Base-by-base conservation (phyloP, 2,329 filamentous ascomycete genomes). In the Verticillium dahliae region DNA sequence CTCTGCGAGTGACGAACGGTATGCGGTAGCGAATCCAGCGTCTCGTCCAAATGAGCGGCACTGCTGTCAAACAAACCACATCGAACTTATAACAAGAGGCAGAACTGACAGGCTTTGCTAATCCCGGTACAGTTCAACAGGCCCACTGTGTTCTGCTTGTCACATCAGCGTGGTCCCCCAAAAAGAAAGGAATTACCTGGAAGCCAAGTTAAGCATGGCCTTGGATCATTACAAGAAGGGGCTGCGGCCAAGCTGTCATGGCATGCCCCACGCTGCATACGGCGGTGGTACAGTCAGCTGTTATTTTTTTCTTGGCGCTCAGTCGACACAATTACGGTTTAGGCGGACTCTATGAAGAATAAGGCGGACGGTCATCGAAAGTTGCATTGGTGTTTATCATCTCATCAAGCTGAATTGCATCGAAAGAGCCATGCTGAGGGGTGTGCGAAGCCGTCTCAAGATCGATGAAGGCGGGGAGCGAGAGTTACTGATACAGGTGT, bases 401-500 rank as follows among this genome's bases (percentile, higher is more conserved):
- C 62, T 63, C 63, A 66, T 64, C 63, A 63, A 65, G 65, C 59
- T 64, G 63, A 60, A 58, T 62, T 52, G 39, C 45, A 52, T 52
- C 45, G 45, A 52, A 52, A 61, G 58, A 62, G 61, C 61, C 61
- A 63, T 65, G 62, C 50, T 61, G 64, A 50, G 11, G 41, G 59
- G 62, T 62, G 61, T 52, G 62, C 57, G 63, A 62, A 64, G 64
- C 59, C 63, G 63, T 62, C 55, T 52, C 45, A 66, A 63, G 59
- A 54, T 63, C 63, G 63, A 62, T 58, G 61, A 61, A 58, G 58
- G 58, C 63, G 63, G 59, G 63, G 62, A 58, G 63, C 52, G 65
- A 64, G 52, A 62, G 50, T 64, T 65, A 66, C 62, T 65, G 65
- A 63, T 66, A 66, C 65, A 66, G 65, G 45, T 52, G 45, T 59